These are phyloP conservation scores for Backusella australiensis DNA, from an alignment of 192 early-diverging fungal genomes.

Conservation along the genomic window DNA sequence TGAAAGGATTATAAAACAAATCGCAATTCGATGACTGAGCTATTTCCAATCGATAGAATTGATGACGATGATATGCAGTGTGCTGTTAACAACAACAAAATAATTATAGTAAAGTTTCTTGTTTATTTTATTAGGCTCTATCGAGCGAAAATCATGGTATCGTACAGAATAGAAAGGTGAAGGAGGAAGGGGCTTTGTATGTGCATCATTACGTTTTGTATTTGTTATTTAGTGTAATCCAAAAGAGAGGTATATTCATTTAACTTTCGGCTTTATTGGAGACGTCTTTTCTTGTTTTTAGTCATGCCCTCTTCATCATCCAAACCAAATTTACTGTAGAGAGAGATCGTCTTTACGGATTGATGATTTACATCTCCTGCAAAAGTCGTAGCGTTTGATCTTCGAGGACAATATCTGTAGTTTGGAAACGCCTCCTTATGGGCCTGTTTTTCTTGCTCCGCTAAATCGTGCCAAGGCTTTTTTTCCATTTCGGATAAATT, in stretches of 20 bases:
- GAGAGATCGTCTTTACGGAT: neutral
- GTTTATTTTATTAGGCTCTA: neutral
- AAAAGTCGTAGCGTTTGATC: neutral
- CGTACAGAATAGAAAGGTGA: neutral
- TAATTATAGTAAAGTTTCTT: neutral
- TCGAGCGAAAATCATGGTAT: neutral
- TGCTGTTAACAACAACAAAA: neutral
- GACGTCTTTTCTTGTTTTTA: neutral
- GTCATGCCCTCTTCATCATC: neutral
- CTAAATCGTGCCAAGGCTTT: constrained; percentile 29
- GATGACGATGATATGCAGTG: neutral
- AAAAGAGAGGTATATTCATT: neutral
- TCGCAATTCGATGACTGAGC: neutral
- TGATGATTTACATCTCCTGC: neutral
- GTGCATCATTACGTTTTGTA: neutral
- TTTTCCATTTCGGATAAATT: constrained; percentile 27
- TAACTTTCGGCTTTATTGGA: neutral
- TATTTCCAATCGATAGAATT: neutral
- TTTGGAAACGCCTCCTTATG: constrained; percentile 33
- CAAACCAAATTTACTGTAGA: neutral
- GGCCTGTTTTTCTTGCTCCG: constrained; percentile 30
- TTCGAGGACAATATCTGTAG: constrained; percentile 27
- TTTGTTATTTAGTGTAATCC: neutral
- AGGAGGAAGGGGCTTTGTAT: neutral
- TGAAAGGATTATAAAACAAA: neutral